A percentile compares a stretch with the other conserved stretches of the same genome.
Conservation (phyloP, 2,329 filamentous ascomycete genomes). For the Xylariales sp. region DNA sequence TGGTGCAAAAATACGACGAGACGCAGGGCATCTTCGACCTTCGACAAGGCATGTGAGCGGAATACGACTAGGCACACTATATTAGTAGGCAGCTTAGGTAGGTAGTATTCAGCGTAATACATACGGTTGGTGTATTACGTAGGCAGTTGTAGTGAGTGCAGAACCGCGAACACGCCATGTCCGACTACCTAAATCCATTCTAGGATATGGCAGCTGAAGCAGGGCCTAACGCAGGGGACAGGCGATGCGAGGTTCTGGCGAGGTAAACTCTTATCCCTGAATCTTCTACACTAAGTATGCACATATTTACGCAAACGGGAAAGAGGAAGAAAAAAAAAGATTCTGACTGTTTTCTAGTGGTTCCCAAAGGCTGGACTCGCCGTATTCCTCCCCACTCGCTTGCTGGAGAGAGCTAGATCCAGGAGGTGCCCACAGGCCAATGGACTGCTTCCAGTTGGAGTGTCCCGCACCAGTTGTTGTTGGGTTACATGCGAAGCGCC, state of each 20-base stretch:
- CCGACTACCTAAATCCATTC: constrained; percentile 2
- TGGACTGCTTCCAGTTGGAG: not conserved
- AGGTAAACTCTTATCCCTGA: not conserved
- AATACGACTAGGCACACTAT: not conserved
- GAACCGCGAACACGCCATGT: not conserved
- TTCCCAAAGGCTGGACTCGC: constrained; percentile 1
- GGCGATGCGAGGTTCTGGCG: not conserved
- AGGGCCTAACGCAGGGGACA: constrained; percentile 17
- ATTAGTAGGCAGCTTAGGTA: too few relatives aligned
- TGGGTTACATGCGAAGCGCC: not conserved
- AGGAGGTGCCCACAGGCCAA: constrained; percentile 20
- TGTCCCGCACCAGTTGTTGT: constrained; percentile 6
- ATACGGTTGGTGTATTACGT: too few relatives aligned
- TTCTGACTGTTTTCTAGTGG: not conserved
- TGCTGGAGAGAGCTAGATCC: constrained; percentile 5
- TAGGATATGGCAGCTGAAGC: not conserved
- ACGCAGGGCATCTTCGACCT: not conserved
- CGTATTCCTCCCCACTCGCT: not conserved
- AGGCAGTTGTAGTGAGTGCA: too few relatives aligned
- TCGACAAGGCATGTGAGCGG: not conserved
- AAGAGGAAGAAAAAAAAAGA: not conserved
- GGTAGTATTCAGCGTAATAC: too few relatives aligned
- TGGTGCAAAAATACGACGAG: constrained; percentile 17
- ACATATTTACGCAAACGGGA: constrained; percentile 4
- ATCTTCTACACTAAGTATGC: constrained; percentile 8